Base-by-base conservation (phyloP, 108 stramenopile species). In the Aurantiochytrium sp. region DNA sequence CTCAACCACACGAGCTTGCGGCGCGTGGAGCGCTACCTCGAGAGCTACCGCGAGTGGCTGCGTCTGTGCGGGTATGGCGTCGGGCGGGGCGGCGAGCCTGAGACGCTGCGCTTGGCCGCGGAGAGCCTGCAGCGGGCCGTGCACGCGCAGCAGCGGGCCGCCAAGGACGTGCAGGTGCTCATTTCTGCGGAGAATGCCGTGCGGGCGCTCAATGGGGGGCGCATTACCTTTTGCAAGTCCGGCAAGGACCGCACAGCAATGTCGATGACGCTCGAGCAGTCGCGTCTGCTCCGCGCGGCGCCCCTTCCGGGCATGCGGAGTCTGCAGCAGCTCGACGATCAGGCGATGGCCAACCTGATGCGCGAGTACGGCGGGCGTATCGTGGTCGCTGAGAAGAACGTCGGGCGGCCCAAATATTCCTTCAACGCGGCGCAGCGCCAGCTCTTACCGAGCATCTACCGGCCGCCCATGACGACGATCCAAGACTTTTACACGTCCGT, bases 401-500 rank as follows among this genome's bases (percentile, higher is more conserved):
- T 93, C 32, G 93, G 93, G 19, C n/a, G 53, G 36, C 90, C 92
- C 39, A 85, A 81, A 59, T 93, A 92, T 81, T 87, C 90, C 12
- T 92, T 93, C 90, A 93, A 93, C 45, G 48, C 55, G 17, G 68
- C 91, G 81, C 92, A 92, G 81, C 37, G 90, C n/a, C 92, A 90
- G 88, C 90, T 92, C 37, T 89, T 92, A 12, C 92, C 92, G 50
- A 69, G 88, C 34, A 50, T 87, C 8, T 91, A 91, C 86, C 91
- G 90, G 17, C 90, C 92, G 4, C 92, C 92, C 19, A 27, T 54
- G 32, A 27, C 88, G 34, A 91, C 90, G 3, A 90, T 91, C 24
- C 90, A 91, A 37, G 90, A 91, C 55, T 89, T 90, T 19, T 87
- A 89, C 37, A 91, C 90, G 22, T 91, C 90, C 10, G 89, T 88